Conservation (phyloP, 2,329 filamentous ascomycete genomes). For the Phaeosphaeriaceae sp. region DNA sequence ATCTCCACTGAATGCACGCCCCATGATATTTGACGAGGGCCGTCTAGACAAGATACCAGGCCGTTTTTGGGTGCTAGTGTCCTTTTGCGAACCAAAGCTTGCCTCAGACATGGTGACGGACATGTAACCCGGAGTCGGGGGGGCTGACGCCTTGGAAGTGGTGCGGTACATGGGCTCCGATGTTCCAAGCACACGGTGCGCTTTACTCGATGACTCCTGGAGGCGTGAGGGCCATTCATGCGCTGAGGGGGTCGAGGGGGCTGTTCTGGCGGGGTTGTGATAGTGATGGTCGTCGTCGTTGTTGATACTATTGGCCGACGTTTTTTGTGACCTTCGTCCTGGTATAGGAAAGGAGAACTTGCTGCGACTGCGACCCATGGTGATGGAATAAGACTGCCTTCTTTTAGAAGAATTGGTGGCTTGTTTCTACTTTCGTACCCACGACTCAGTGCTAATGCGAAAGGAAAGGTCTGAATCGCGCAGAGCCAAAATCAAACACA, state of each 20-base stretch:
- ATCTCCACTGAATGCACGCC: conserved; percentile 26
- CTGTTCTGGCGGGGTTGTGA: conserved; percentile 13
- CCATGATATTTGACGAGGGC: conserved; percentile 45
- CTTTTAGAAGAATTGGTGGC: conserved; percentile 25
- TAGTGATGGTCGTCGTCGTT: conserved; percentile 13
- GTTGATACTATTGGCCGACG: conserved; percentile 17
- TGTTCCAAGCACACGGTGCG: conserved; percentile 48
- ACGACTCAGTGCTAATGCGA: conserved; percentile 35
- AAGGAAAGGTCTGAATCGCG: conserved; percentile 34
- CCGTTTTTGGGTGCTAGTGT: conserved; percentile 17
- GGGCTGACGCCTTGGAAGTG: conserved; percentile 28
- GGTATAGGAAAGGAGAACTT: conserved; percentile 49
- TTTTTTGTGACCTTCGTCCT: conserved; percentile 33
- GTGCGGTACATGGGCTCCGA: conserved; percentile 35
- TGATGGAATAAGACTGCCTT: conserved; percentile 16
- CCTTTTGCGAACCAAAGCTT: conserved; percentile 34
- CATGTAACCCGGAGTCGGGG: conserved; percentile 39
- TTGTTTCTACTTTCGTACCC: conserved; percentile 25
- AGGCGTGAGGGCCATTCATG: conserved; percentile 33
- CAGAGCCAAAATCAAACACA: not conserved
- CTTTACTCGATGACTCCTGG: conserved; percentile 41
- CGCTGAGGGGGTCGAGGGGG: conserved; percentile 21
- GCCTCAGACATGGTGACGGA: conserved; percentile 40
- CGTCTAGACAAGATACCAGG: conserved; percentile 34
- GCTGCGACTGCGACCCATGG: conserved; percentile 38